These are phyloP conservation scores for Tetradesmus lagerheimii DNA, from an alignment of 139 green algal genomes.

Conservation along the genomic window DNA sequence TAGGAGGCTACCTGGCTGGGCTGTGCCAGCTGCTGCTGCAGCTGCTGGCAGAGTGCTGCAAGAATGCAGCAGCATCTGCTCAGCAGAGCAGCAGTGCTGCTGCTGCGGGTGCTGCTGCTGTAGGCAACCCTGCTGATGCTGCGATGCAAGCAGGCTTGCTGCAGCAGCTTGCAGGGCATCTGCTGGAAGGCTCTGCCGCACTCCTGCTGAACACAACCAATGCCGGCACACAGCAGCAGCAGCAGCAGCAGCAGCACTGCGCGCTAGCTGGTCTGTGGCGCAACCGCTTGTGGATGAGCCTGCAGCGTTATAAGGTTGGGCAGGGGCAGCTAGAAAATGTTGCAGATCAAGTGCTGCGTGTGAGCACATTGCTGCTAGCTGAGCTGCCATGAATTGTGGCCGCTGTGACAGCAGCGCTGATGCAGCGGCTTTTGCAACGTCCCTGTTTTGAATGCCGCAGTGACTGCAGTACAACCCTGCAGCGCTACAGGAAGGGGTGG, in stretches of 20 bases:
- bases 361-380: too few relatives aligned
- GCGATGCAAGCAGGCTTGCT: neutral
- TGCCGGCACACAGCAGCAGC: neutral
- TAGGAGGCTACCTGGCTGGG: neutral
- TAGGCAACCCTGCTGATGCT: neutral
- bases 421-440: too few relatives aligned
- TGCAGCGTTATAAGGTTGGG: neutral
- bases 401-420: too few relatives aligned
- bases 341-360: too few relatives aligned
- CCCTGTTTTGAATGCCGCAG: too few relatives aligned
- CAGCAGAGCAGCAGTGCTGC: neutral
- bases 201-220: neutral
- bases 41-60: neutral
- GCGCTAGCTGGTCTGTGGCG: neutral
- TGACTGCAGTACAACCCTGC: too few relatives aligned
- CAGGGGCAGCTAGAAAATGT: too few relatives aligned
- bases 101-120: neutral
- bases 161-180: neutral
- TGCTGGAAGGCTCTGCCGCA: neutral
- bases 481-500: too few relatives aligned
- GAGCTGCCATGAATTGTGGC: too few relatives aligned
- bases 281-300: neutral
- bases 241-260: neutral
- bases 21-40: neutral
- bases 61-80: neutral